Percentiles rank a stretch among this genome's conserved stretches.
phyloP scores from a whole-genome alignment of 768 basidiomycete species.

The Fomitopsis pulvina region DNA sequence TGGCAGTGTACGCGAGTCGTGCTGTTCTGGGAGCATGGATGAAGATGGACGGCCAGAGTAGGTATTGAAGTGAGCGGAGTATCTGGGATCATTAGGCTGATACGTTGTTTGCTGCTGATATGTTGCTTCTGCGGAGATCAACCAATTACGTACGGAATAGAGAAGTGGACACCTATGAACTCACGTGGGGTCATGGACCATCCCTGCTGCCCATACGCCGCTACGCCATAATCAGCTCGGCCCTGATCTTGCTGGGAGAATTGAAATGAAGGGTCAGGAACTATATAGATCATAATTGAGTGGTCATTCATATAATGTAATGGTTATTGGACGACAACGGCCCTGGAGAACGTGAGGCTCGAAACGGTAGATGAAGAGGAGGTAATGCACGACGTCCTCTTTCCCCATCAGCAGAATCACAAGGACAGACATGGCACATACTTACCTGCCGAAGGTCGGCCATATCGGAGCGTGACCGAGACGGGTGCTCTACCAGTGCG shows the following conservation, averaged over 20 bases:
- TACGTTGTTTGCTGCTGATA: conserved; percentile 6
- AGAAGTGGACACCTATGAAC: conserved; percentile 4
- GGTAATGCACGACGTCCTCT: conserved; percentile 84
- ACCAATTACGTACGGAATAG: neutral
- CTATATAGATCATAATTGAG: conserved; percentile 52
- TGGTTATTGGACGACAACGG: conserved; percentile 42
- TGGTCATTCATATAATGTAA: conserved; percentile 19
- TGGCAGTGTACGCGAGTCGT: conserved; percentile 54
- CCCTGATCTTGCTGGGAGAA: conserved; percentile 60
- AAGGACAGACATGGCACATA: too few species aligned
- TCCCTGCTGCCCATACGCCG: conserved; percentile 18
- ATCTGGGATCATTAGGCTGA: conserved; percentile 38
- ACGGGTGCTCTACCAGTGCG: too few species aligned
- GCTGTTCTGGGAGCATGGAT: conserved; percentile 38
- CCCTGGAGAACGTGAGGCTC: conserved; percentile 89
- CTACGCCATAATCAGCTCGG: conserved; percentile 49
- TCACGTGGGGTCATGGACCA: conserved; percentile 24
- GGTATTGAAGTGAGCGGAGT: conserved; percentile 37
- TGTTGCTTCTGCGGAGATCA: neutral
- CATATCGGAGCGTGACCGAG: too few species aligned
- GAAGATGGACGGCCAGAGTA: conserved; percentile 45
- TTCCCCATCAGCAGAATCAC: too few species aligned
- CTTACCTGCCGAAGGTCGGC: too few species aligned
- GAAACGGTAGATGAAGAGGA: conserved; percentile 79
- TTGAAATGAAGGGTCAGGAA: conserved; percentile 41